Conservation (phyloP, 1,284 basidiomycete genomes). For the Polyporus tsugae region DNA sequence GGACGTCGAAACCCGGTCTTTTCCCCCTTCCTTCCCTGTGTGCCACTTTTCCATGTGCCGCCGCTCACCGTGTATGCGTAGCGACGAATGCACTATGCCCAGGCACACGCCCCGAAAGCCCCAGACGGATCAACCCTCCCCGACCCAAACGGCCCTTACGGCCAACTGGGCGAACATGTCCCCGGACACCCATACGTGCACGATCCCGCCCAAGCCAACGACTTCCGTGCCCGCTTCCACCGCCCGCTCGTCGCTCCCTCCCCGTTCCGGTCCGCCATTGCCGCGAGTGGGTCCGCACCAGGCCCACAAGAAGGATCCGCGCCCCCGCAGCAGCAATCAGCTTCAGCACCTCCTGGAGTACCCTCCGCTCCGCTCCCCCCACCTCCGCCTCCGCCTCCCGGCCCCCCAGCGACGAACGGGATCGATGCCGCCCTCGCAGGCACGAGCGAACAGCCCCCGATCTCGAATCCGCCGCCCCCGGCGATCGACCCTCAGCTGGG, state of each 20-base stretch:
- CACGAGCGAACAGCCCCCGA: slow-evolving; percentile 36
- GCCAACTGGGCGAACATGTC: slow-evolving; percentile 42
- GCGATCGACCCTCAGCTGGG: slow-evolving; percentile 46
- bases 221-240: slow-evolving; percentile 77
- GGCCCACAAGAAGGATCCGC: slow-evolving; percentile 38
- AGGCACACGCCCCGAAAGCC: slow-evolving; percentile 50
- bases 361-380: slow-evolving; percentile 25
- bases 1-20: neutral
- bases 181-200: slow-evolving; percentile 38
- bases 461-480: slow-evolving; percentile 18
- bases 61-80: slow-evolving; percentile 36
- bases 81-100: slow-evolving; percentile 72
- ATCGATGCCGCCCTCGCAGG: slow-evolving; percentile 57
- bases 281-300: slow-evolving; percentile 35
- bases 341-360: slow-evolving; percentile 46
- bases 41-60: neutral
- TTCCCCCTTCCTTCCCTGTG: neutral
- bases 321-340: slow-evolving; percentile 40
- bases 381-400: neutral
- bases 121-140: slow-evolving; percentile 40
- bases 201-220: slow-evolving; percentile 48
- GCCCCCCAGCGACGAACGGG: slow-evolving; percentile 39
- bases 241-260: slow-evolving; percentile 69
- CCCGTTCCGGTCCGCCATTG: slow-evolving; percentile 59
- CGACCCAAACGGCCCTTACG: slow-evolving; percentile 46